Evolutionary conservation across 176 grass and related monocot species (phyloP).

Genomic region (Carex kokanica): DNA sequence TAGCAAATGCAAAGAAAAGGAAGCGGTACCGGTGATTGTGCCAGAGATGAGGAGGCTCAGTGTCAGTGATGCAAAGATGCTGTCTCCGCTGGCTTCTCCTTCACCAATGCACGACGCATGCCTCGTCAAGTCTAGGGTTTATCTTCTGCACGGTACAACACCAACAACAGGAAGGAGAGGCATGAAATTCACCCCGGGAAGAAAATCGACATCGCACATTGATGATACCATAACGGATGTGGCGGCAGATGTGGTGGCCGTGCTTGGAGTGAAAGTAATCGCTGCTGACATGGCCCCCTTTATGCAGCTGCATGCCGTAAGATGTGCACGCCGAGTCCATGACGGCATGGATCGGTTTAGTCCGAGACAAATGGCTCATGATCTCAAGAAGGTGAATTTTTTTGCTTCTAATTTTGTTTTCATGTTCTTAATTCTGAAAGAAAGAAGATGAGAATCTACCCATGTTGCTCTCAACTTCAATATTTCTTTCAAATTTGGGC

Average conservation of each 20-base stretch:
- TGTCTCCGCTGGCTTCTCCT: neutral
- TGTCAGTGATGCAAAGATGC: slow-evolving; percentile 1
- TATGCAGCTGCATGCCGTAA: slow-evolving; percentile 74
- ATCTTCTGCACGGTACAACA: slow-evolving; percentile 11
- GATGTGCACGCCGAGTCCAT: slow-evolving; percentile 56
- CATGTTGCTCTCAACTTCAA: too few species aligned
- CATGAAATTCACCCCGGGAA: slow-evolving; percentile 32
- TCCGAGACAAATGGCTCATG: slow-evolving; percentile 76
- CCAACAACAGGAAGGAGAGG: slow-evolving; percentile 12
- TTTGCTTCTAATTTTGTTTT: neutral
- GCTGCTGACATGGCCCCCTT: slow-evolving; percentile 67
- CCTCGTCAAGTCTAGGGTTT: slow-evolving; percentile 38
- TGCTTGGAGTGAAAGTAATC: slow-evolving; percentile 63
- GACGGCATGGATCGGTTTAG: slow-evolving; percentile 66
- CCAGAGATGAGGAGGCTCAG: slow-evolving; percentile 24
- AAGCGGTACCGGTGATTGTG: neutral
- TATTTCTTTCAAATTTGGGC: neutral
- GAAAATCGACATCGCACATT: slow-evolving; percentile 69
- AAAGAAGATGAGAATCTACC: too few species aligned
- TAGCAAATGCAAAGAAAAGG: slow-evolving; percentile 18
- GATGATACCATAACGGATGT: slow-evolving; percentile 40
- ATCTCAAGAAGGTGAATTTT: slow-evolving; percentile 65
- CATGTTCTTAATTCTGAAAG: neutral
- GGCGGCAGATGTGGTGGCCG: slow-evolving; percentile 38
- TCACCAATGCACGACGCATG: slow-evolving; percentile 30